Evolutionary conservation across 2,329 filamentous ascomycete genomes (phyloP), one percentile per base, ranked within the genome.

Genomic region (Laburnicola sp.): DNA sequence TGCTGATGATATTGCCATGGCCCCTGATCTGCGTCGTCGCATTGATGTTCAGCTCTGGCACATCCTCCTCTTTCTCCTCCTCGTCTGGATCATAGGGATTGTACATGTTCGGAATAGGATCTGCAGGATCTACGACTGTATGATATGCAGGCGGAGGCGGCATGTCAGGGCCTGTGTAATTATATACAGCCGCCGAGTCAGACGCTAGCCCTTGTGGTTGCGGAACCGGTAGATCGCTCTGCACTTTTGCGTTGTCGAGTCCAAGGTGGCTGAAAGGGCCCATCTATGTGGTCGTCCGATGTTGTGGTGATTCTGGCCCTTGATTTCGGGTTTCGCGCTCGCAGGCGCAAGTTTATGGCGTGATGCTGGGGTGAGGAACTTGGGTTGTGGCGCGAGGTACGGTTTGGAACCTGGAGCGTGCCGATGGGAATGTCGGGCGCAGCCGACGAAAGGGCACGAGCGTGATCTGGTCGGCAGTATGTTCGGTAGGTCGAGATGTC

Each of bases 1-100:
- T 64, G 23, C 62, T 66, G 27, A 72, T 60, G 26, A 72, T 70
- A 50, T 72, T 72, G 3, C 64, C 67, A 16, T 65, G 61, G 34
- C 68, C 68, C 28, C 67, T 56, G 35, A 72, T 64, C 38, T 72
- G 67, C 6, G 68, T 71, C 0, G 63, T 58, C 6, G 69, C 66
- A 50, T 72, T 72, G 48, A 72, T 60, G 21, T 62, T 71, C 30
- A 72, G 56, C 48, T 71, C 68, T n/a, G 65, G 65, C 7, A 44
- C 56, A 3, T 58, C 48, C 16, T 42, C 38, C 2, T 43, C 27
- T 30, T 53, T 43, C 11, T 36, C 44, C 3, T 53, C 56, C n/a
- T 63, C 60, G 21, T n/a, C 48, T 7, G 51, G 25, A 26, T 57
- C 56, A 31, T 65, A 67, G 1, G 63, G 58, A 16, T 50, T 60